Base-by-base conservation (phyloP, 495 filamentous ascomycete genomes). In the Echria macrotheca region DNA sequence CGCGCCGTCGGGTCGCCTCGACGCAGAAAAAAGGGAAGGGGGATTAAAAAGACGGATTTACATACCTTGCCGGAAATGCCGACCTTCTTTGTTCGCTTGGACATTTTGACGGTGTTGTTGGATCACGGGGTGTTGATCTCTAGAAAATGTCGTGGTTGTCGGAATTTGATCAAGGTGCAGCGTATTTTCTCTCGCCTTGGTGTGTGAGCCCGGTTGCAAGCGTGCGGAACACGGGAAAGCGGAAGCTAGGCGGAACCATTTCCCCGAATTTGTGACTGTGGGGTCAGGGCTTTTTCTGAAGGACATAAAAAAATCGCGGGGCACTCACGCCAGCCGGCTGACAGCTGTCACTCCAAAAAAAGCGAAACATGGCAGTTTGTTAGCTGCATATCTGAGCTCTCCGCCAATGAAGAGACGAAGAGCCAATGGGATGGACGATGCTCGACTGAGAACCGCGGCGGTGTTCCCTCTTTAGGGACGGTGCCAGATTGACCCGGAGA, bases 31-130 rank as follows among this genome's bases (percentile, higher is more conserved):
- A 4, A 21, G 25, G 25, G 15, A 31, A 17, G 10, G 9, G n/a
- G 47, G 28, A 24, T 44, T 14, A 12, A 22, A 15, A 19, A 35
- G n/a, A n/a, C n/a, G n/a, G n/a, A 15, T 46, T 57, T 40, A 60
- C 56, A 44, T 65, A 73, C 72, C 59, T 63, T 76, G 69, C 78
- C 80, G 78, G 78, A 81, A 58, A 81, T 76, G 65, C 90, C 89
- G 86, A 95, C 91, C 87, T 95, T 95, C 86, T 95, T 95, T 47
- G 89, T 95, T 76, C 89, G 82, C 79, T 95, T 95, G 65, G 89
- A 91, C 89, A 95, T 95, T 70, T 83, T 89, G 80, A 69, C 70
- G 69, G 66, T 56, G 57, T 62, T 44, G 32, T 38, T 47, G 62
- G 53, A 29, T 47, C 42, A 39, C 40, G 25, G 38, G 40, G 40